Percentiles rank a stretch among this genome's conserved stretches.
phyloP scores from a whole-genome alignment of 139 green algal genomes.

The Tetradesmus lagerheimii region DNA sequence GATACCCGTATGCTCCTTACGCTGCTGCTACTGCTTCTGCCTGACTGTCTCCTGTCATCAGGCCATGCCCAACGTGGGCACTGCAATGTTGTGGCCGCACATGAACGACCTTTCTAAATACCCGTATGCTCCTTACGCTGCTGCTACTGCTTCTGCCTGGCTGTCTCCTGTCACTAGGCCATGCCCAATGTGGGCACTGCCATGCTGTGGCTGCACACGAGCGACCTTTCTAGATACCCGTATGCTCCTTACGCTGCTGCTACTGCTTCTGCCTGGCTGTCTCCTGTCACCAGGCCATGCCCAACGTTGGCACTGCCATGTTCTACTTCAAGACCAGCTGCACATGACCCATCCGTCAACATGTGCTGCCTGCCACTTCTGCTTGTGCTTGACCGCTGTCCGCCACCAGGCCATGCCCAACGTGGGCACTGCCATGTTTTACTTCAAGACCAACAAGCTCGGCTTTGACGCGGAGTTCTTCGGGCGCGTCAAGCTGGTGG shows the following conservation, averaged over 20 bases:
- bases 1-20: background rate
- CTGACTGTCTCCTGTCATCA: background rate
- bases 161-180: background rate
- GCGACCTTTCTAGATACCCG: too few species aligned
- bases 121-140: background rate
- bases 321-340: too few species aligned
- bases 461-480: slow-evolving; percentile 42
- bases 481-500: slow-evolving; percentile 37
- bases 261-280: background rate
- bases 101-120: too few species aligned
- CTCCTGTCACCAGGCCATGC: background rate
- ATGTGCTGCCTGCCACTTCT: background rate
- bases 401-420: slow-evolving; percentile 2
- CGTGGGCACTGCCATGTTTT: slow-evolving; percentile 43
- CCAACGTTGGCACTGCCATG: too few species aligned
- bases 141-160: background rate
- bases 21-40: background rate
- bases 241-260: background rate
- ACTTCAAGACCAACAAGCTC: slow-evolving; percentile 45
- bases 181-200: too few species aligned
- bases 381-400: background rate
- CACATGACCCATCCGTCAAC: too few species aligned
- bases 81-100: too few species aligned
- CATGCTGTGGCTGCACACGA: too few species aligned
- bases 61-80: too few species aligned